Conservation (phyloP, 139 green algal genomes). For the Micractinium sp. region DNA sequence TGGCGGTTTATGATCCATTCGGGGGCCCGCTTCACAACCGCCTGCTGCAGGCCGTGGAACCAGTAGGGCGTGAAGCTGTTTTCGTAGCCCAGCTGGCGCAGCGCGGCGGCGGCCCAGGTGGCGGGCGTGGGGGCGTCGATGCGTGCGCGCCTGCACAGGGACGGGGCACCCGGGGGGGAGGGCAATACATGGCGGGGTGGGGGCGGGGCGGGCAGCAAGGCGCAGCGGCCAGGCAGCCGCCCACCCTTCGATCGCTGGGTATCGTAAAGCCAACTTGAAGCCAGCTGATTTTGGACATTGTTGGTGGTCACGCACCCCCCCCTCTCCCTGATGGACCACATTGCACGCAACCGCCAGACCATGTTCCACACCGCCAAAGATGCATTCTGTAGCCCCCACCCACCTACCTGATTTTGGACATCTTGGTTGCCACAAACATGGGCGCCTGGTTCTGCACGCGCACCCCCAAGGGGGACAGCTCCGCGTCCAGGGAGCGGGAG, state of each 20-base stretch:
- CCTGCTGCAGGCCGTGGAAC: slow-evolving; percentile 61
- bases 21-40: slow-evolving; percentile 45
- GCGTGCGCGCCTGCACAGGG: slow-evolving; percentile 36
- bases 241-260: no score
- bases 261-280: no score
- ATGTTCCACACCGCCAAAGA: no score
- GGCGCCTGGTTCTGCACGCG: slow-evolving; percentile 82
- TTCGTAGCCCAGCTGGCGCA: slow-evolving; percentile 70
- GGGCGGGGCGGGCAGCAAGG: neutral
- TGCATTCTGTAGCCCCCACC: no score
- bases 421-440: slow-evolving; percentile 85
- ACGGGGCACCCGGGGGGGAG: neutral
- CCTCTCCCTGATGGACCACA: no score
- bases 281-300: no score
- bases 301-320: no score
- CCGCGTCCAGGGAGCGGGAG: slow-evolving; percentile 53
- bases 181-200: no score
- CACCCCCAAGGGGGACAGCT: slow-evolving; percentile 65
- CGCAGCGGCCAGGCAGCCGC: no score
- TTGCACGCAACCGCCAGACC: no score
- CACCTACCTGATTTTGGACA: slow-evolving; percentile 87
- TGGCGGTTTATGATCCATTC: slow-evolving; percentile 51
- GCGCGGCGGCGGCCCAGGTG: slow-evolving; percentile 51
- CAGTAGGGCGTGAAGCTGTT: slow-evolving; percentile 68
- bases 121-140: slow-evolving; percentile 62